Percentiles rank a stretch among this genome's conserved stretches.
phyloP scores from a whole-genome alignment of 805 yeast species.

The Candida fluviatilis region DNA sequence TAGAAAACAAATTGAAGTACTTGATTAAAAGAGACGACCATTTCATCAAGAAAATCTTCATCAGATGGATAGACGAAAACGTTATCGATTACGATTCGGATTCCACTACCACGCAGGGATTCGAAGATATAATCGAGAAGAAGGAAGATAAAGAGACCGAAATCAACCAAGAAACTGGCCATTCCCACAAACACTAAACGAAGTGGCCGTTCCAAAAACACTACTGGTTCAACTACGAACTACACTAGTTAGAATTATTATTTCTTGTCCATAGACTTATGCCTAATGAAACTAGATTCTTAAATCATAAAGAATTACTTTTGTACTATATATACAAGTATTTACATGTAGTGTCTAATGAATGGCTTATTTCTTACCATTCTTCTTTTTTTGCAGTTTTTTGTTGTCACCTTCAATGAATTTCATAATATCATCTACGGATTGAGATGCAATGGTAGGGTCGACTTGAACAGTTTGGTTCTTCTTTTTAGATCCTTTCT shows the following conservation, averaged over 20 bases:
- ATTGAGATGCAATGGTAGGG: constrained; percentile 57
- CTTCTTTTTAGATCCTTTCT: constrained; percentile 12
- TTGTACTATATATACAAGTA: constrained; percentile 2
- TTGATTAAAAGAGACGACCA: constrained; percentile 36
- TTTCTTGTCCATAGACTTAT: too few species aligned
- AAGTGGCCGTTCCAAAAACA: too few species aligned
- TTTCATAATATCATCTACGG: constrained; percentile 67
- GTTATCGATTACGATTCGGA: constrained; percentile 2
- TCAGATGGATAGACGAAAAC: constrained; percentile 28
- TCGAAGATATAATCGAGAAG: neutral
- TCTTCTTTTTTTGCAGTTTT: constrained; percentile 6
- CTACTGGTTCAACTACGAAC: too few species aligned
- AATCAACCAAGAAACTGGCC: neutral
- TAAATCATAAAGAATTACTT: neutral
- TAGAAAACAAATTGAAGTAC: constrained; percentile 30
- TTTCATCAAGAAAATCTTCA: constrained; percentile 38
- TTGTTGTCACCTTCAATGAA: constrained; percentile 57
- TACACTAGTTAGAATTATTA: too few species aligned
- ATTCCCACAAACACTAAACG: neutral
- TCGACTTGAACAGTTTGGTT: constrained; percentile 23
- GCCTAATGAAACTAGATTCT: neutral
- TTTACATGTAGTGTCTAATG: constrained; percentile 1
- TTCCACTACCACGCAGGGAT: neutral
- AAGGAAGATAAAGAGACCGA: constrained; percentile 1
- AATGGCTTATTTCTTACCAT: constrained; percentile 2